Conservation (phyloP, 2,329 filamentous ascomycete species). For the Beauveria australis region DNA sequence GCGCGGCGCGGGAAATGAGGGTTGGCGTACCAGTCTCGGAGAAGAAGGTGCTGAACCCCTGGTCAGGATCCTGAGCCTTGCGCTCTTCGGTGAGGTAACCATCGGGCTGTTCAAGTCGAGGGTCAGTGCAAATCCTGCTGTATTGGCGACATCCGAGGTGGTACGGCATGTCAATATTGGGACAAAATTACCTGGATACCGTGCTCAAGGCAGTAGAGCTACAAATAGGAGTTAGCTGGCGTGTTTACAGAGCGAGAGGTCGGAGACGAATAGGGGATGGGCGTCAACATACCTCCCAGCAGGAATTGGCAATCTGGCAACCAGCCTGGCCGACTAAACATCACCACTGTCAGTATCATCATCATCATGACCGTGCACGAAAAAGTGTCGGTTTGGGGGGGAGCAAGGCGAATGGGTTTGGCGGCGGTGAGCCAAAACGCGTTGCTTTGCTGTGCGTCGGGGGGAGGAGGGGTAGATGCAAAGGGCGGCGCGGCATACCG, state of each 20-base stretch:
- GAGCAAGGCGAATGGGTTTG: conserved; percentile 2
- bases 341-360: conserved; percentile 42
- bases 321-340: conserved; percentile 92
- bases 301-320: conserved; percentile 99
- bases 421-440: conserved; percentile 35
- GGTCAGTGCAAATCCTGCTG: conserved; percentile 7
- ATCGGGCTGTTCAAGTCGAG: conserved; percentile 61
- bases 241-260: conserved; percentile 4
- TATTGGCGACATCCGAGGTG: conserved; percentile 11
- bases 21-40: conserved; percentile 80
- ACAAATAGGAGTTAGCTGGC: conserved; percentile 25
- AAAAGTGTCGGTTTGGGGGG: not conserved
- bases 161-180: conserved; percentile 13
- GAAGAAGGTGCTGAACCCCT: conserved; percentile 99
- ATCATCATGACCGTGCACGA: not conserved
- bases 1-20: not conserved
- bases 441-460: conserved; percentile 20
- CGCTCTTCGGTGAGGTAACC: conserved; percentile 97
- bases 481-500: conserved; percentile 52
- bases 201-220: conserved; percentile 99
- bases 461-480: conserved; percentile 19
- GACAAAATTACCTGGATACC: conserved; percentile 78
- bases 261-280: not conserved
- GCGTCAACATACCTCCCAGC: conserved; percentile 86
- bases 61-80: conserved; percentile 85